phyloP scores from a whole-genome alignment of 345 rosid species.

The Salix udensis region DNA sequence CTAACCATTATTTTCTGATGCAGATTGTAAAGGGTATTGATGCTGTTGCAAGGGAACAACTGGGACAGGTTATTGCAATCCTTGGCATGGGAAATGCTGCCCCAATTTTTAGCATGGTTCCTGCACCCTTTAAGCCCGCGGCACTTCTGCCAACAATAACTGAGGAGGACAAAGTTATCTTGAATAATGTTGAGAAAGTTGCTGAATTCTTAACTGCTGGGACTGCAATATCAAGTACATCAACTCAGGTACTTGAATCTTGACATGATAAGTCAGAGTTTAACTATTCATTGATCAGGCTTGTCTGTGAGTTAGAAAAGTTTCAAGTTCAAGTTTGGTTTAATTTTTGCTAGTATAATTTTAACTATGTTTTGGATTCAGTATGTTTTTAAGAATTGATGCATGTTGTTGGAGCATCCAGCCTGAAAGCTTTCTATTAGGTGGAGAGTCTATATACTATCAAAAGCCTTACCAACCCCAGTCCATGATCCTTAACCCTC shows the following conservation, averaged over 20 bases:
- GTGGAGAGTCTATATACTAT: neutral
- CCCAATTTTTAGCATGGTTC: conserved; percentile 80
- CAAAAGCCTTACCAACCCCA: too few relatives aligned
- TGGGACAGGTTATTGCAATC: conserved; percentile 62
- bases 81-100: conserved; percentile 58
- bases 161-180: conserved; percentile 69
- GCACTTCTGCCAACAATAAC: conserved; percentile 76
- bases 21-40: conserved; percentile 96
- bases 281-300: neutral
- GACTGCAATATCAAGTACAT: conserved; percentile 49
- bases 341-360: neutral
- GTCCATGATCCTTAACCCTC: too few relatives aligned
- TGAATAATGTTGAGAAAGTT: conserved; percentile 75
- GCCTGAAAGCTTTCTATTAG: neutral
- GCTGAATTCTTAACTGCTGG: conserved; percentile 72
- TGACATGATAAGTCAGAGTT: neutral
- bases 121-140: conserved; percentile 72
- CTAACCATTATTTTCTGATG: conserved; percentile 5
- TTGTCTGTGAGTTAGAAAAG: neutral
- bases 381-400: neutral
- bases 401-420: neutral
- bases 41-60: conserved; percentile 87
- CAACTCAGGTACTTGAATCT: conserved; percentile 49
- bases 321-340: neutral
- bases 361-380: neutral